Percentiles rank a stretch among this genome's conserved stretches.
These are phyloP conservation scores for Globisporangium middletonii DNA, from an alignment of 352 stramenopile species.

Conservation along the genomic window DNA sequence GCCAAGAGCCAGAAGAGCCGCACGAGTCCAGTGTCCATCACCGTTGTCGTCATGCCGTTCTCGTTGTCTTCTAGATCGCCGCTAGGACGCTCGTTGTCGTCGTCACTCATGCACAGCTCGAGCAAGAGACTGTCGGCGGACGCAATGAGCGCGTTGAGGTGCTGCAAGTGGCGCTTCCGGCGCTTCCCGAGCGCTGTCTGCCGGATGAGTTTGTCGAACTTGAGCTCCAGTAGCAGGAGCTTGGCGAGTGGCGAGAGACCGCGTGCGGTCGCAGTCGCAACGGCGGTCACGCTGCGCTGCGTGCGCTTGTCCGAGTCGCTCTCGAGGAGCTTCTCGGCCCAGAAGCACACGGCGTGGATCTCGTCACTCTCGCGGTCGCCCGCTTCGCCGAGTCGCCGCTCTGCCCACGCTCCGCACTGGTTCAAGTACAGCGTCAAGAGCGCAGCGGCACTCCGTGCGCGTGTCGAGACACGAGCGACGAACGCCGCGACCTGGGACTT, in stretches of 20 bases:
- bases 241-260: conserved; percentile 30
- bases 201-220: conserved; percentile 37
- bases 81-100: background rate
- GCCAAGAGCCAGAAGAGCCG: conserved; percentile 59
- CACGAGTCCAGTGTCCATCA: conserved; percentile 7
- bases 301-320: conserved; percentile 21
- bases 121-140: conserved; percentile 33
- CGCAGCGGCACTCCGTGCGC: background rate
- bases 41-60: background rate
- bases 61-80: conserved; percentile 9
- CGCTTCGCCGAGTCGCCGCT: conserved; percentile 24
- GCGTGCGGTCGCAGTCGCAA: conserved; percentile 5
- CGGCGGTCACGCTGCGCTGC: background rate
- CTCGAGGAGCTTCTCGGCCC: conserved; percentile 48
- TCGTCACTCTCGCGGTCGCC: conserved; percentile 16
- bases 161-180: conserved; percentile 15
- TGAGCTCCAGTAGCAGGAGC: conserved; percentile 59
- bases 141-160: conserved; percentile 21
- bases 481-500: conserved; percentile 15
- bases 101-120: conserved; percentile 35
- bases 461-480: background rate
- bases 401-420: conserved; percentile 51
- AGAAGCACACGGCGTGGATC: conserved; percentile 41
- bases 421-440: conserved; percentile 32
- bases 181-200: conserved; percentile 20